Conservation (phyloP, 192 early-diverging fungal species). For the Martensiomyces pterosporus region DNA sequence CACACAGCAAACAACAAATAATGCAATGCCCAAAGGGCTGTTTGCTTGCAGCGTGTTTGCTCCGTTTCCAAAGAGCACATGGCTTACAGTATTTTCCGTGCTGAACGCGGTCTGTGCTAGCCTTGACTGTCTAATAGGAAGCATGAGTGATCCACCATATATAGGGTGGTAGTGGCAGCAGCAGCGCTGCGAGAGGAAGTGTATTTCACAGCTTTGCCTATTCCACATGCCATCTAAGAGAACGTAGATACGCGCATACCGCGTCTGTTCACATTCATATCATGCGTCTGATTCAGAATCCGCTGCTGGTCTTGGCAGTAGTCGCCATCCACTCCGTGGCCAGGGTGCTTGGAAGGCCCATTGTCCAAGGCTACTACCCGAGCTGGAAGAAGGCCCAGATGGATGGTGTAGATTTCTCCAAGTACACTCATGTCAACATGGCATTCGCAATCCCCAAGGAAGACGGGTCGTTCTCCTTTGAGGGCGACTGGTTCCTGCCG, state of each 20-base stretch:
- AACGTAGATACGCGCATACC: too few species aligned
- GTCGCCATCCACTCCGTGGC: background rate
- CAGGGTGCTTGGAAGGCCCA: constrained; percentile 8
- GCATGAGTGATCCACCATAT: too few species aligned
- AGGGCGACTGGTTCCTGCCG: constrained; percentile 31
- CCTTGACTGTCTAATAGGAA: too few species aligned
- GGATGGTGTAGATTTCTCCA: constrained; percentile 25
- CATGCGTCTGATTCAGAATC: background rate
- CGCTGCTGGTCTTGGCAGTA: background rate
- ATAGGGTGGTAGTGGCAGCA: too few species aligned
- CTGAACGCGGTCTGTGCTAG: too few species aligned
- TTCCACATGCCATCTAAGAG: background rate
- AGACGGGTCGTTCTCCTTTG: constrained; percentile 35
- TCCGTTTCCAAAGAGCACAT: too few species aligned
- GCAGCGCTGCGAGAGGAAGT: background rate
- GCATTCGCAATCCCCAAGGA: constrained; percentile 52
- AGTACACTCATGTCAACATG: constrained; percentile 70
- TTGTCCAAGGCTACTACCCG: constrained; percentile 42
- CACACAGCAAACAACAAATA: background rate
- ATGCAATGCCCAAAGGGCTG: background rate
- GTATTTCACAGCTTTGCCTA: background rate
- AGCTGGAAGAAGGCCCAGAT: constrained; percentile 34
- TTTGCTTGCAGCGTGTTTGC: too few species aligned
- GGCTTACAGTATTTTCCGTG: too few species aligned
- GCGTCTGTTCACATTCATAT: background rate